A percentile compares a stretch with the other conserved stretches of the same genome.
These are phyloP conservation scores for Colletotrichum chlorophyti DNA, from an alignment of 2,329 filamentous ascomycete species.

Conservation along the genomic window DNA sequence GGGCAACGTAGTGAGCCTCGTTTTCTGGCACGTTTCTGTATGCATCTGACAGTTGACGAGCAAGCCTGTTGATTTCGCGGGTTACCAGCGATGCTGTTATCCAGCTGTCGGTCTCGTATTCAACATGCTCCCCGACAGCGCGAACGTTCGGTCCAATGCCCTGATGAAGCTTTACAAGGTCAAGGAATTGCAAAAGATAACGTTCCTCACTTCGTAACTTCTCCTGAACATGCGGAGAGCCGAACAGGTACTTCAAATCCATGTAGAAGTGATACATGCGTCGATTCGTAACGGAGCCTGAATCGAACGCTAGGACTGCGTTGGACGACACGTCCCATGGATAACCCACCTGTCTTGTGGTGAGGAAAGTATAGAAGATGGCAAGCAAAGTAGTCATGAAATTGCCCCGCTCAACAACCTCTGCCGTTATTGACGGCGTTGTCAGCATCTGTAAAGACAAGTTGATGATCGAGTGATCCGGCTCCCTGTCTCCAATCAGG, in stretches of 20 bases:
- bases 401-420: slow-evolving; percentile 93
- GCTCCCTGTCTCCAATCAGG: slow-evolving; percentile 92
- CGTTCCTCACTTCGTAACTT: slow-evolving; percentile 82
- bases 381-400: slow-evolving; percentile 95
- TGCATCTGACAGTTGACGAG: slow-evolving; percentile 85
- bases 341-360: slow-evolving; percentile 93
- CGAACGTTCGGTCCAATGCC: slow-evolving; percentile 95
- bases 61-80: slow-evolving; percentile 91
- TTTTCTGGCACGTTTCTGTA: slow-evolving; percentile 75
- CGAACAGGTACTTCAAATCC: slow-evolving; percentile 89
- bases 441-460: slow-evolving; percentile 96
- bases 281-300: slow-evolving; percentile 91
- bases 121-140: slow-evolving; percentile 92
- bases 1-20: slow-evolving; percentile 69
- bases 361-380: slow-evolving; percentile 96
- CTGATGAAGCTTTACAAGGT: slow-evolving; percentile 94
- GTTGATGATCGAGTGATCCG: slow-evolving; percentile 98
- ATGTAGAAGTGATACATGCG: slow-evolving; percentile 98
- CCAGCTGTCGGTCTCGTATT: slow-evolving; percentile 98
- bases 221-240: slow-evolving; percentile 86
- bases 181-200: slow-evolving; percentile 93
- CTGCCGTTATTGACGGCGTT: slow-evolving; percentile 93
- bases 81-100: slow-evolving; percentile 95
- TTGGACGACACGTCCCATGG: slow-evolving; percentile 87
- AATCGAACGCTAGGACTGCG: slow-evolving; percentile 90